Percentiles rank a stretch among this genome's conserved stretches.
Conservation (phyloP, 495 filamentous ascomycete genomes). For the Neurospora cerealis region DNA sequence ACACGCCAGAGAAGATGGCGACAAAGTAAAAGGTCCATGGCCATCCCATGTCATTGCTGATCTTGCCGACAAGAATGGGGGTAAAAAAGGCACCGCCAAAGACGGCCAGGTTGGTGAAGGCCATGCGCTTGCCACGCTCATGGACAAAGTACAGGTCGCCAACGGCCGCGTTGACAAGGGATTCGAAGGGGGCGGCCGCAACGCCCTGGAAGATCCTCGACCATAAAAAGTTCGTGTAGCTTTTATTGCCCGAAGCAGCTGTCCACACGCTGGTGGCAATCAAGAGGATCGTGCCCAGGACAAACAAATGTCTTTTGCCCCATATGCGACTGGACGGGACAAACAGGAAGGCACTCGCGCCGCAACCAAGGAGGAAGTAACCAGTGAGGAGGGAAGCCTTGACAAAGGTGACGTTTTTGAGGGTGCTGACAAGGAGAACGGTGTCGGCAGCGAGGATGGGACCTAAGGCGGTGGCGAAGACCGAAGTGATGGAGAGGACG, state of each 20-base stretch:
- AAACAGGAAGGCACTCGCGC: constrained; percentile 68
- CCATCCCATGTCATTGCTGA: constrained; percentile 68
- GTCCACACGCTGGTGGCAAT: constrained; percentile 68
- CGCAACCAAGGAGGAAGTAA: constrained; percentile 77
- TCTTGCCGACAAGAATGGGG: constrained; percentile 77
- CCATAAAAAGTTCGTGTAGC: constrained; percentile 62
- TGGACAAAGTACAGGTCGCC: constrained; percentile 73
- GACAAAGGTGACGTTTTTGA: constrained; percentile 45
- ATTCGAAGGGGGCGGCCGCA: constrained; percentile 66
- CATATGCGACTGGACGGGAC: constrained; percentile 83
- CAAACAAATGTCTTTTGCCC: constrained; percentile 83
- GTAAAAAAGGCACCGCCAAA: constrained; percentile 92
- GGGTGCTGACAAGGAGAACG: constrained; percentile 53
- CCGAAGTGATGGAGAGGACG: constrained; percentile 66
- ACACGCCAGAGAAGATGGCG: constrained; percentile 56
- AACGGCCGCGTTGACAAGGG: constrained; percentile 65
- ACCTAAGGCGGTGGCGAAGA: constrained; percentile 70
- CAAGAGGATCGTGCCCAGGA: constrained; percentile 68
- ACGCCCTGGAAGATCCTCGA: constrained; percentile 69
- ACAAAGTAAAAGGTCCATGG: constrained; percentile 70
- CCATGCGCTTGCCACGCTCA: constrained; percentile 84
- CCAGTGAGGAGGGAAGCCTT: constrained; percentile 75
- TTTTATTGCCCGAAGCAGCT: constrained; percentile 49
- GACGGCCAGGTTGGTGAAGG: constrained; percentile 74
- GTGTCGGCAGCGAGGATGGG: constrained; percentile 86